These are phyloP conservation scores for Salix exigua DNA, from an alignment of 345 rosid species.

Conservation along the genomic window DNA sequence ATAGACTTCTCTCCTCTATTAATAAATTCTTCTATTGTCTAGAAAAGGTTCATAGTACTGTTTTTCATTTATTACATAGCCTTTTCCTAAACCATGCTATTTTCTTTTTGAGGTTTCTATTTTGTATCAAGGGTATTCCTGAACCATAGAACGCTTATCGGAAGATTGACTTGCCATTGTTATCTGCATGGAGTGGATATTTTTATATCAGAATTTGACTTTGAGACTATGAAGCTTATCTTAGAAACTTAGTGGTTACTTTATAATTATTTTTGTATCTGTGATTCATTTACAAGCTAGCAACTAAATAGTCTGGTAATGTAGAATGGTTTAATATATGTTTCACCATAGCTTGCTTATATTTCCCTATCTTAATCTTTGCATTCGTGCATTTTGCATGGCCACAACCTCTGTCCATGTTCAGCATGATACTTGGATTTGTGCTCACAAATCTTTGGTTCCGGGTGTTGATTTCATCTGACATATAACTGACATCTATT, in stretches of 20 bases:
- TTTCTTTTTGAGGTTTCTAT: background rate
- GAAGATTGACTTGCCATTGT: background rate
- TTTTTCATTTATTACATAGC: background rate
- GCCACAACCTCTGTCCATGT: background rate
- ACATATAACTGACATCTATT: background rate
- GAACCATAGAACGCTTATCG: background rate
- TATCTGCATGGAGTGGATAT: background rate
- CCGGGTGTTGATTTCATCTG: background rate
- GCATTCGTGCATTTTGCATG: background rate
- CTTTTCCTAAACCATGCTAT: background rate
- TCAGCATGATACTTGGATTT: background rate
- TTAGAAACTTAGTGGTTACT: background rate
- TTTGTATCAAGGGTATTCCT: background rate
- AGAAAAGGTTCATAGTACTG: background rate
- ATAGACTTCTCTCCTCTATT: background rate
- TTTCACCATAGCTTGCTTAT: background rate
- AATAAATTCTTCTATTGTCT: background rate
- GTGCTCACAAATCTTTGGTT: background rate
- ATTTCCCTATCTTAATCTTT: background rate
- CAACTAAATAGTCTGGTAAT: background rate
- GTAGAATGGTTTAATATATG: background rate
- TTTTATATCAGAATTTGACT: background rate
- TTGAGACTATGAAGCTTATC: background rate
- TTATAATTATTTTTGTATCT: background rate
- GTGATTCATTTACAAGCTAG: background rate